Base-by-base conservation (phyloP, 371 early-diverging fungal species). In the Mucor saturninus region DNA sequence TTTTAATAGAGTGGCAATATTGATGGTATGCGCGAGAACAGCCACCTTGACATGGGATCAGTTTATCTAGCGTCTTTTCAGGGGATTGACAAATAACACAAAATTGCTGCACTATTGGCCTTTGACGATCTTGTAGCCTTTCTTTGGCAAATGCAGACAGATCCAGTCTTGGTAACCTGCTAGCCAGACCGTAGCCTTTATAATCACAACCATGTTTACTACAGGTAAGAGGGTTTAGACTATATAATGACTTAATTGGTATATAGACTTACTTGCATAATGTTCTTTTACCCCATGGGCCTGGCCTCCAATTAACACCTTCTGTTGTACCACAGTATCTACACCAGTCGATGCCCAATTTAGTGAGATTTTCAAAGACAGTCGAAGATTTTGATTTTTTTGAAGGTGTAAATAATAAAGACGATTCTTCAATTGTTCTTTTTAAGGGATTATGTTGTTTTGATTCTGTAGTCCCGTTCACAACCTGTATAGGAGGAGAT, bases 221-320 rank as follows among this genome's bases (percentile, higher is more conserved):
- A 63, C 35, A 21, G 29, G 55, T 15, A 15, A 15, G 2, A 45
- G 11, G 15, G 6, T n/a, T n/a, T n/a, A n/a, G n/a, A n/a, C n/a
- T n/a, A n/a, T n/a, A n/a, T n/a, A n/a, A 31, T 49, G 13, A 46
- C 31, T 21, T 39, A 35, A 29, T 35, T 52, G 50, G n/a, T 35
- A 54, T 11, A n/a, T 35, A 13, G 8, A 68, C 72, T 66, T 71
- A 85, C 84, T 90, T 90, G 89, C 91, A 90, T 52, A 90, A 74
- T 13, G 91, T 89, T 56, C 88, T 79, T 72, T 89, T 89, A 32
- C 91, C 91, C 91, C 91, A 90, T 35, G 91, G 91, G 0, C 91
- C 91, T 2, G 90, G 91, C 51, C 90, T 84, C 88, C 90, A 91
- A 73, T 89, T 89, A 31, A 87, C 85, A 11, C 83, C 84, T 67